Conservation (phyloP, 306 rosid genomes). For the Fragaria ananassa region DNA sequence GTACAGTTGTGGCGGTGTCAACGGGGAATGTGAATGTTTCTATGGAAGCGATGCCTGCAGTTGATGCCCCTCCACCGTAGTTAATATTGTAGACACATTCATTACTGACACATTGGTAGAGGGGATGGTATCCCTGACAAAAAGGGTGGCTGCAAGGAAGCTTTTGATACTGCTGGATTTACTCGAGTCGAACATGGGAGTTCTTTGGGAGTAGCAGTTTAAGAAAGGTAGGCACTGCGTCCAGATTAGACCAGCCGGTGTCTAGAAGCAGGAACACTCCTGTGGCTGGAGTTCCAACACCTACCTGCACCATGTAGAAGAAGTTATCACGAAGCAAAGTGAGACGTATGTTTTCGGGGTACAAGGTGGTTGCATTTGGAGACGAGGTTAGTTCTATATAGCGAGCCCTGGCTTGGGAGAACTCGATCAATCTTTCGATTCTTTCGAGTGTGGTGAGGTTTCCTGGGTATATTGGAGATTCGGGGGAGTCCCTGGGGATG, state of each 20-base stretch:
- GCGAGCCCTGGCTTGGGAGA: constrained; percentile 1
- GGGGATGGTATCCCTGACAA: background rate
- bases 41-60: background rate
- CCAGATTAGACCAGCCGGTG: constrained; percentile 20
- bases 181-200: background rate
- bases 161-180: constrained; percentile 4
- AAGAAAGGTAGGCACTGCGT: constrained; percentile 24
- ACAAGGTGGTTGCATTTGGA: background rate
- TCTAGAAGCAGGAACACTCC: constrained; percentile 3
- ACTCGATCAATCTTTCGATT: background rate
- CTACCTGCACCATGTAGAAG: background rate
- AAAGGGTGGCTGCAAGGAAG: constrained; percentile 13
- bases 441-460: constrained; percentile 22
- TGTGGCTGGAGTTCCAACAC: background rate
- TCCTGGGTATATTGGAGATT: constrained; percentile 23
- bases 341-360: background rate
- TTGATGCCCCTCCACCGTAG: constrained; percentile 16
- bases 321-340: background rate
- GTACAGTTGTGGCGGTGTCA: background rate
- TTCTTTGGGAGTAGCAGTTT: constrained; percentile 10
- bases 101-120: constrained; percentile 7
- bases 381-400: background rate
- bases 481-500: constrained; percentile 20
- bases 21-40: constrained; percentile 16
- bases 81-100: background rate